phyloP scores from a whole-genome alignment of 2,329 filamentous ascomycete species.

The Fusarium sp. region DNA sequence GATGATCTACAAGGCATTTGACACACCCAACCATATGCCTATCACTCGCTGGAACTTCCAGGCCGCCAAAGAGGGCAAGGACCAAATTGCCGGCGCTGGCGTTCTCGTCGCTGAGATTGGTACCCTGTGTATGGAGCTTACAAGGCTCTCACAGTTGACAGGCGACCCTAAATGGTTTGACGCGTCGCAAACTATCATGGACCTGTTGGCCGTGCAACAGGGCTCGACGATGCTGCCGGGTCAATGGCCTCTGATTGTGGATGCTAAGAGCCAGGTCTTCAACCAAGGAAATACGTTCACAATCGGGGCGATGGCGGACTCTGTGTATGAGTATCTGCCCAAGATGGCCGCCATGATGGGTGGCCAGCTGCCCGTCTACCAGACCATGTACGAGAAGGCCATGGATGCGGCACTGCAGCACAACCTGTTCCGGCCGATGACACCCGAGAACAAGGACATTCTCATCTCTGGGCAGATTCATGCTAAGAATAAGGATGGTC shows the following conservation, averaged over 20 bases:
- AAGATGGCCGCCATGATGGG: slow-evolving; percentile 79
- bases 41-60: slow-evolving; percentile 57
- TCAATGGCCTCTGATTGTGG: slow-evolving; percentile 67
- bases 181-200: slow-evolving; percentile 71
- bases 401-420: slow-evolving; percentile 64
- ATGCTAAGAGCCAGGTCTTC: slow-evolving; percentile 38
- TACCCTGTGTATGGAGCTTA: slow-evolving; percentile 76
- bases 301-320: slow-evolving; percentile 59
- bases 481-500: slow-evolving; percentile 44
- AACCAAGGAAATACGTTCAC: slow-evolving; percentile 52
- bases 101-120: slow-evolving; percentile 61
- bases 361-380: slow-evolving; percentile 62
- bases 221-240: slow-evolving; percentile 72
- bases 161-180: slow-evolving; percentile 77
- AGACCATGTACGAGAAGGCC: slow-evolving; percentile 62
- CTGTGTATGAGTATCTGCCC: slow-evolving; percentile 82
- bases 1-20: slow-evolving; percentile 70
- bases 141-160: slow-evolving; percentile 74
- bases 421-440: slow-evolving; percentile 69
- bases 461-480: slow-evolving; percentile 59
- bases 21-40: slow-evolving; percentile 73
- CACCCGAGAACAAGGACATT: slow-evolving; percentile 60
- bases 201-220: slow-evolving; percentile 71
- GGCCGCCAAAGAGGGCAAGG: slow-evolving; percentile 46
- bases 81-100: slow-evolving; percentile 44